phyloP scores from a whole-genome alignment of 2,329 filamentous ascomycete species.

The Paecilomyces sp. region DNA sequence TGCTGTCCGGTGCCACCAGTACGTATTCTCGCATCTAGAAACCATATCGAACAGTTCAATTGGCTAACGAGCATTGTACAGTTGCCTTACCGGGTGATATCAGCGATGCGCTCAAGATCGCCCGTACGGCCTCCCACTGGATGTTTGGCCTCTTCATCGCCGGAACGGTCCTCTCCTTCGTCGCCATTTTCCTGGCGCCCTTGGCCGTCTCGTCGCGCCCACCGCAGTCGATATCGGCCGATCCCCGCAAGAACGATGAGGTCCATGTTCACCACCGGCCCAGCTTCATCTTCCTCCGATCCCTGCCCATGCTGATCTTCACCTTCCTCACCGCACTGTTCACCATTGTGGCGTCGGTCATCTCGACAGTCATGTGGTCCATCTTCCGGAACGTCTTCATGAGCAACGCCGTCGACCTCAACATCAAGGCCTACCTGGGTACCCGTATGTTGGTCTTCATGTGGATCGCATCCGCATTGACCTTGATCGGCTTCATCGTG shows the following conservation, averaged over 20 bases:
- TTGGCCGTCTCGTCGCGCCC: constrained; percentile 41
- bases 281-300: constrained; percentile 39
- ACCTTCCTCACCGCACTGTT: constrained; percentile 61
- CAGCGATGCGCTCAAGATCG: constrained; percentile 64
- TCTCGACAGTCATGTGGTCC: constrained; percentile 77
- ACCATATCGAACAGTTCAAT: no score
- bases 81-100: constrained; percentile 72
- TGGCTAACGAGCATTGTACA: constrained; percentile 16
- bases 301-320: constrained; percentile 61
- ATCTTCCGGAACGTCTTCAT: constrained; percentile 74
- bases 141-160: constrained; percentile 88
- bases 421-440: constrained; percentile 67
- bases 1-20: constrained; percentile 74
- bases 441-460: constrained; percentile 75
- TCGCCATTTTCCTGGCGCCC: constrained; percentile 61
- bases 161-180: constrained; percentile 60
- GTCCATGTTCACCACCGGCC: constrained; percentile 28
- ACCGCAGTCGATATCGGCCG: constrained; percentile 23
- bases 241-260: constrained; percentile 15
- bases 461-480: constrained; percentile 70
- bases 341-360: constrained; percentile 61
- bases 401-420: constrained; percentile 60
- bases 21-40: constrained; percentile 17
- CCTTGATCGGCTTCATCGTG: constrained; percentile 62
- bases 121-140: constrained; percentile 66